Evolutionary conservation across 2,329 filamentous ascomycete species (phyloP), one percentile per base, ranked within the genome.

Genomic region (Trichoderma aggressivum): DNA sequence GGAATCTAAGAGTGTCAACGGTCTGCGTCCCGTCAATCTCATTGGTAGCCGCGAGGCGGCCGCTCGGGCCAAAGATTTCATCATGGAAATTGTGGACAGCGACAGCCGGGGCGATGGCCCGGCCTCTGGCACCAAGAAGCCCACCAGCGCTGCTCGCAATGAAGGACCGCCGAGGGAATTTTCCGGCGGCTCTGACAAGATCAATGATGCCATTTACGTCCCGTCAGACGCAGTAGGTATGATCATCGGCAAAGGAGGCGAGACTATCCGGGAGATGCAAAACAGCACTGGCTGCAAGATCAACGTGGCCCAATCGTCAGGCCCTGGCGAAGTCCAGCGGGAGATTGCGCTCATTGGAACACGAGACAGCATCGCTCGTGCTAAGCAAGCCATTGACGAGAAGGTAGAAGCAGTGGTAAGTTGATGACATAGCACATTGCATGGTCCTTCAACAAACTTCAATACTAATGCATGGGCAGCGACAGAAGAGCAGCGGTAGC

Each of bases 181-280:
- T 75, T 79, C 77, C 72, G 83, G 83, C 24, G 83, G 81, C 4
- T 79, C 80, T 28, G 91, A 92, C 75, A 95, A 94, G 83, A 87
- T 92, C 76, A 94, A 91, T 77, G 93, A 97, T 77, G 90, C 89
- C 53, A 93, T 97, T 73, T 90, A 89, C 75, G 94, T 97, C 11
- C 94, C 94, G 14, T 95, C 94, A 26, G 94, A 97, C 79, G 92
- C 94, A 7, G 94, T 97, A 69, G 94, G 94, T 72, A 97, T 97
- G 94, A 97, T 97, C 74, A 97, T 97, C 73, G 94, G 94, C 74
- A 97, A 97, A 85, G 92, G 93, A 70, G 94, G 94, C 74, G 94
- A 97, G 83, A 97, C 94, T 0, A 97, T 97, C 79, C 94, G 94
- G 74, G 93, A 97, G 75, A 97, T 97, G 91, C 94, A 97, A 81